Evolutionary conservation across 2,329 filamentous ascomycete genomes (phyloP), one percentile per base, ranked within the genome.

Genomic region (Beauveria scarabaeidicola): DNA sequence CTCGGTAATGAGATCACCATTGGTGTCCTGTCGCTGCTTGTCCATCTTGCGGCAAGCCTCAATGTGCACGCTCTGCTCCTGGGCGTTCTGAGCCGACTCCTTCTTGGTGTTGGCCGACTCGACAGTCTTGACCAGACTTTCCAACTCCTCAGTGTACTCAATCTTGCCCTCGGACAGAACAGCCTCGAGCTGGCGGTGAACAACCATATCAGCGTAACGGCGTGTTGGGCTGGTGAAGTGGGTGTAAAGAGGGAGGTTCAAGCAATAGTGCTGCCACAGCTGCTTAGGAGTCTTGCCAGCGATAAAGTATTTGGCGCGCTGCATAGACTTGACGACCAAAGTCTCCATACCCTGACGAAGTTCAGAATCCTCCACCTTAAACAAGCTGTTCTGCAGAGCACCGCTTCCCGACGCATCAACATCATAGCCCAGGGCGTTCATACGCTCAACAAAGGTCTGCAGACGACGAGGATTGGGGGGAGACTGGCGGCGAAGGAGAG

Each of bases 61-160:
- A 64, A 99, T 97, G 76, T 99, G 94, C 53, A 99, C 91, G 73
- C 94, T 97, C 77, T 99, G 94, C 74, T 99, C 94, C 73, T 99
- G 94, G 15, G 94, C 94, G 69, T 91, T 94, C 76, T 96, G 93
- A 1, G 94, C 91, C 13, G 92, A 97, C 72, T 99, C 94, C 75
- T 97, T 99, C 86, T 97, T 99, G 70, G 90, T 96, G 78, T 99
- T 99, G 81, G 91, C 96, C 66, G 90, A 85, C 74, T 99, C 94
- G 9, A 92, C 89, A 54, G 89, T 96, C 84, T 97, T 99, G 68
- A 86, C 86, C 46, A 99, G 79, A 60, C 81, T 87, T 70, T 99
- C 94, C 62, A 94, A 74, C 63, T 99, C 94, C 66, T 99, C 94
- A 5, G 78, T 86, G 73, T 94, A 97, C 68, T 97, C 91, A 52